Base-by-base conservation (phyloP, 306 rosid species). In the Vachellia pachyceras region DNA sequence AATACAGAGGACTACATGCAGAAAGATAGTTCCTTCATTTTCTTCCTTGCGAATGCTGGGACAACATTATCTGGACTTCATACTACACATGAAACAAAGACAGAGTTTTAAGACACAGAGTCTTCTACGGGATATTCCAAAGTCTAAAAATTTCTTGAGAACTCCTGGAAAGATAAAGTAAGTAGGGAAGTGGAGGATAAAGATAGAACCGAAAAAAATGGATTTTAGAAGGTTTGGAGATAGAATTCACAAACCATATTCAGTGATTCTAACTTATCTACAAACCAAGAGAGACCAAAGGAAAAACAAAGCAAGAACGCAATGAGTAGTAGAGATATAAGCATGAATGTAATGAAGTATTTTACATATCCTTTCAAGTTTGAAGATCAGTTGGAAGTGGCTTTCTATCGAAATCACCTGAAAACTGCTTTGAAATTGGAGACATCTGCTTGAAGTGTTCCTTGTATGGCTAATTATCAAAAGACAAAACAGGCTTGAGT, bases 391-490 rank as follows among this genome's bases (percentile, higher is more conserved):
- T 76, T 83, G 85, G 74, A 73, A 68, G 81, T 76, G 58, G 82
- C 79, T 47, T 78, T 82, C 76, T 80, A 73, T 68, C 57, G 76
- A 76, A 55, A 63, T 82, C 82, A 82, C 84, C 82, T 78, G 68
- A 46, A 77, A 58, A 86, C 82, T 83, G 85, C 84, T 85, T 88
- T 70, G 83, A 81, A 84, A 72, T 80, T 52, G 83, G 87, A 84
- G 89, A 88, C 90, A 84, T 79, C 78, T 72, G 61, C 76, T 84
- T 54, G 58, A 22, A 69, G 77, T 76, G 82, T 47, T 78, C 79
- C 82, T 83, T 82, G 44, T 84, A 14, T 83, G 82, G 85, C 80
- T 82, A 83, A 81, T 79, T 78, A 72, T 82, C 86, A 79, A 73
- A 82, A 82, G 84, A 87, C 86, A 82, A 81, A 82, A 49, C 55